These are phyloP conservation scores for Globisporangium irregulare DNA, from an alignment of 352 stramenopile species.

Conservation along the genomic window DNA sequence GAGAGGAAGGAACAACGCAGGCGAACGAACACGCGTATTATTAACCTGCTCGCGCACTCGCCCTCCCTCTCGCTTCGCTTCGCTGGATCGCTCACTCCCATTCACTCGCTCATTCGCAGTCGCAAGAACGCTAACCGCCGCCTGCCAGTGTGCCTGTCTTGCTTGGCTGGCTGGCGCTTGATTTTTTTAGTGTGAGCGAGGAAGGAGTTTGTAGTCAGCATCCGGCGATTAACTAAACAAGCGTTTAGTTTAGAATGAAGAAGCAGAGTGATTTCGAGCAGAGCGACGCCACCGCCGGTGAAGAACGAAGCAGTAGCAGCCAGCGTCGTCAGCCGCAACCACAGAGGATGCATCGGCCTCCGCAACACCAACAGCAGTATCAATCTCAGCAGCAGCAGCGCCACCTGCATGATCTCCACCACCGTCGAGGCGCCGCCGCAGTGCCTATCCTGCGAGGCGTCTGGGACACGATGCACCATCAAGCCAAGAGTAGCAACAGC, in stretches of 20 bases:
- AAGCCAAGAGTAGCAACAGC: neutral
- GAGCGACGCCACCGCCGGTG: neutral
- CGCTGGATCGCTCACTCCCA: neutral
- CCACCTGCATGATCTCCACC: neutral
- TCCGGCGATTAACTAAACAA: neutral
- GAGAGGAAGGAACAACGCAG: neutral
- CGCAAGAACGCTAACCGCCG: neutral
- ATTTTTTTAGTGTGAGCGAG: too few species aligned
- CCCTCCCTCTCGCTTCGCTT: neutral
- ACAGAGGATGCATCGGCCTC: neutral
- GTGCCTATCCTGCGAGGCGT: neutral
- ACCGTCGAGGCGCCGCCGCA: neutral
- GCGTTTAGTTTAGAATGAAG: slow-evolving; percentile 1
- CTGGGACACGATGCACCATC: neutral
- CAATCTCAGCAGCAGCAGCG: neutral
- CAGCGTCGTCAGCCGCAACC: neutral
- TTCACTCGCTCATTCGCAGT: neutral
- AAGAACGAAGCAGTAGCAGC: neutral
- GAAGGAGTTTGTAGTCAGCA: neutral
- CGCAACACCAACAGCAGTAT: neutral
- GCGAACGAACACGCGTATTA: neutral
- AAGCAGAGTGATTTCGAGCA: neutral
- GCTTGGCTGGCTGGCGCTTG: neutral
- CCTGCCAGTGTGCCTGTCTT: neutral
- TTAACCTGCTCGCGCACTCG: neutral